A percentile compares a stretch with the other conserved stretches of the same genome.
These are phyloP conservation scores for Apophysomyces ossiformis DNA, from an alignment of 371 early-diverging fungal genomes.

Conservation along the genomic window DNA sequence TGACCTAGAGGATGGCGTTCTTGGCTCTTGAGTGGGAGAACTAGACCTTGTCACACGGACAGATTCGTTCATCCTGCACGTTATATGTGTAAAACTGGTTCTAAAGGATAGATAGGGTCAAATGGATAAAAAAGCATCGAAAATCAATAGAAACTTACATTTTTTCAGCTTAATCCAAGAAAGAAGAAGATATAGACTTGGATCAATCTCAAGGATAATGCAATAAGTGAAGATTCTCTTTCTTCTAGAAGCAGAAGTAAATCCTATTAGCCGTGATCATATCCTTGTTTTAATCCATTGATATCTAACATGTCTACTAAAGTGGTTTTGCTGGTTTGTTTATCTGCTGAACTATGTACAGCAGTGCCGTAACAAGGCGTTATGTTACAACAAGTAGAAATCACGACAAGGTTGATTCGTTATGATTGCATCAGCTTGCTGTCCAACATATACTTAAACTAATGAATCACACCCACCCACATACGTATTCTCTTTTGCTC, in stretches of 20 bases:
- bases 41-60: slow-evolving; percentile 12
- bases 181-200: neutral
- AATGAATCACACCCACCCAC: neutral
- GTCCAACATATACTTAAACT: neutral
- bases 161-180: neutral
- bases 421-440: neutral
- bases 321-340: neutral
- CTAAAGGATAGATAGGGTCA: neutral
- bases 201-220: neutral
- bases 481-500: neutral
- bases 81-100: neutral
- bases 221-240: neutral
- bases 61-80: slow-evolving; percentile 10
- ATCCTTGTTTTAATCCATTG: neutral
- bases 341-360: slow-evolving; percentile 3
- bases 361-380: neutral
- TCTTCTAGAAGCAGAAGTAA: neutral
- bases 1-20: slow-evolving; percentile 1
- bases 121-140: neutral
- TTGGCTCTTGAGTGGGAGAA: slow-evolving; percentile 7
- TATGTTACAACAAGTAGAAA: slow-evolving; percentile 3
- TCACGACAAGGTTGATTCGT: slow-evolving; percentile 4
- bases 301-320: slow-evolving; percentile 5
- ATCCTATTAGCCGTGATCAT: slow-evolving; percentile 9
- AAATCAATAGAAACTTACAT: neutral